Conservation (phyloP, 805 yeast species). For the Kodamaea kaohsiungensis region DNA sequence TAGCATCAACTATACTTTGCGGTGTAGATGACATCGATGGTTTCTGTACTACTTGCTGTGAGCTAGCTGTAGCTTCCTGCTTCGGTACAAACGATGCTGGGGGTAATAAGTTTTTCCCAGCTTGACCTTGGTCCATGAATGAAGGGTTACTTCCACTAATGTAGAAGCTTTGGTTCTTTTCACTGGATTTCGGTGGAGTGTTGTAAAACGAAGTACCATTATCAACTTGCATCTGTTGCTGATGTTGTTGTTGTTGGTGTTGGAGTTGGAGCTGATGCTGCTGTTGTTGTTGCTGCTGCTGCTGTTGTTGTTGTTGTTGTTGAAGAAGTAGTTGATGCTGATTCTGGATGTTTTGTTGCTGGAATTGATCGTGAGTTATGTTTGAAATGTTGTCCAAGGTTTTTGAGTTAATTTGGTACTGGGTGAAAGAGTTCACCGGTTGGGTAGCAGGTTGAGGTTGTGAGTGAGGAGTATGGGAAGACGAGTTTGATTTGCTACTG, state of each 20-base stretch:
- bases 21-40: slow-evolving; percentile 7
- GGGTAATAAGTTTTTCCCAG: slow-evolving; percentile 9
- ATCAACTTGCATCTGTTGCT: background rate
- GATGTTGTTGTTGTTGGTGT: slow-evolving; percentile 1
- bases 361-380: slow-evolving; percentile 24
- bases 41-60: slow-evolving; percentile 1
- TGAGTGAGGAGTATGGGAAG: background rate
- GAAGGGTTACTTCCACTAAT: background rate
- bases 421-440: slow-evolving; percentile 15
- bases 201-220: background rate
- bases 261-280: background rate
- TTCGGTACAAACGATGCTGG: slow-evolving; percentile 12
- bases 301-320: background rate
- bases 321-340: background rate
- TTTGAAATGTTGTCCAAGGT: slow-evolving; percentile 36
- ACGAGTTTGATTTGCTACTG: background rate
- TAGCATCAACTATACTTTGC: slow-evolving; percentile 1
- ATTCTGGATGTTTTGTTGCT: slow-evolving; percentile 6
- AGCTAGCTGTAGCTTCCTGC: background rate
- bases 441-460: slow-evolving; percentile 9
- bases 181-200: slow-evolving; percentile 3
- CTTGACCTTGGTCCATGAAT: background rate
- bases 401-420: slow-evolving; percentile 29
- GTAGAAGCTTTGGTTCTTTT: slow-evolving; percentile 1
- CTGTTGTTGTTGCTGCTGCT: background rate